A percentile compares a stretch with the other conserved stretches of the same genome.
Evolutionary conservation across 1,139 yeast species (phyloP).

Genomic region (Diutina pseudorugosa): DNA sequence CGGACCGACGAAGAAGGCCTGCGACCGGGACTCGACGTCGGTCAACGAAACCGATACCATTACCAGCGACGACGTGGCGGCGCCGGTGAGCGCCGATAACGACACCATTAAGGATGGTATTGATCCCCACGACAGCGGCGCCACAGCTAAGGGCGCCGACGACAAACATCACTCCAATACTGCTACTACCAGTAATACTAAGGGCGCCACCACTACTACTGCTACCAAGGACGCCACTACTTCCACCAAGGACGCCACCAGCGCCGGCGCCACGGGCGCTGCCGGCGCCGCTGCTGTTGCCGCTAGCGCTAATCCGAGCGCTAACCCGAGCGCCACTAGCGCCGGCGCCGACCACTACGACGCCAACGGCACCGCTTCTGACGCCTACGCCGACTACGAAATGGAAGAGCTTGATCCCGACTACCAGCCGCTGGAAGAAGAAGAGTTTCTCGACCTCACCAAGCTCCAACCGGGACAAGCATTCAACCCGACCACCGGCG

Average conservation of each 20-base stretch:
- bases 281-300: neutral
- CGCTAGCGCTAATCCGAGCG: too few species aligned
- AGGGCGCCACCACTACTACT: conserved; percentile 10
- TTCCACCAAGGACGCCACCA: conserved; percentile 8
- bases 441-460: conserved; percentile 33
- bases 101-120: neutral
- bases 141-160: neutral
- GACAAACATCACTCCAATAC: neutral
- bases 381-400: conserved; percentile 1
- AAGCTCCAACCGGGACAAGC: conserved; percentile 60
- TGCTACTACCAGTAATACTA: neutral
- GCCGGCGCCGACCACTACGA: neutral
- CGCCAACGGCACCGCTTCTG: neutral
- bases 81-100: neutral
- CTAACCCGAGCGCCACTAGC: too few species aligned
- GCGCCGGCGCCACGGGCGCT: too few species aligned
- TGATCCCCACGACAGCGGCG: conserved; percentile 4
- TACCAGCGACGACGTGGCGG: conserved; percentile 18
- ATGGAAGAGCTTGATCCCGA: conserved; percentile 7
- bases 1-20: conserved; percentile 12
- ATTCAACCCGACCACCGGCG: conserved; percentile 45
- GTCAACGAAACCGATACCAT: conserved; percentile 34
- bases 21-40: conserved; percentile 27
- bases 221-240: conserved; percentile 10
- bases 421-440: conserved; percentile 17